These are phyloP conservation scores for Penicillium sclerotigenum DNA, from an alignment of 2,329 filamentous ascomycete species.

Conservation along the genomic window DNA sequence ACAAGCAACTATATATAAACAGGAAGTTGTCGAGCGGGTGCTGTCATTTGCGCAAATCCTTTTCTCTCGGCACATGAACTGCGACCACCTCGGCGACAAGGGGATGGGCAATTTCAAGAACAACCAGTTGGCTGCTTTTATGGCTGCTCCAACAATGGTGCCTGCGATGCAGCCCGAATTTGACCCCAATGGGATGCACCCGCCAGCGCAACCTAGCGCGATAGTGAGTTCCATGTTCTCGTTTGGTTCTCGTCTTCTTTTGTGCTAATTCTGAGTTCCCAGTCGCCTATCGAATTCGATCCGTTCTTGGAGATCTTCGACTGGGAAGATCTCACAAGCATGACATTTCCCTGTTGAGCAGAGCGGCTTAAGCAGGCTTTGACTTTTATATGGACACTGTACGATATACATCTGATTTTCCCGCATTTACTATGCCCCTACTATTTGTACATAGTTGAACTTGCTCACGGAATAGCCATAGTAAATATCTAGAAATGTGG, in stretches of 20 bases:
- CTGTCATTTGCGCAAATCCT: constrained; percentile 36
- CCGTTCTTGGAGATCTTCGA: constrained; percentile 37
- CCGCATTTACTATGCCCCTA: not conserved
- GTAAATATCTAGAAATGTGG: not conserved
- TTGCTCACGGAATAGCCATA: not conserved
- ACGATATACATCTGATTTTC: not conserved
- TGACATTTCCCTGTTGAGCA: constrained; percentile 23
- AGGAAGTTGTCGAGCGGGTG: constrained; percentile 37
- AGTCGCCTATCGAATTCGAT: constrained; percentile 32
- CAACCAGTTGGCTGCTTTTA: constrained; percentile 27
- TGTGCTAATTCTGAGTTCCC: constrained; percentile 5
- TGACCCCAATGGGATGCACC: constrained; percentile 18
- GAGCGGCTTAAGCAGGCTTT: not conserved
- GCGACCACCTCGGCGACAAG: constrained; percentile 29
- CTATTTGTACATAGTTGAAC: not conserved
- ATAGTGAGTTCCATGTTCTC: constrained; percentile 21
- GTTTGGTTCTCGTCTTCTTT: not conserved
- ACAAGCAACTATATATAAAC: constrained; percentile 34
- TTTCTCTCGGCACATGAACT: constrained; percentile 34
- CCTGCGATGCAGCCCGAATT: constrained; percentile 24
- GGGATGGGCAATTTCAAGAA: constrained; percentile 33
- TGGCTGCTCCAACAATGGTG: constrained; percentile 21
- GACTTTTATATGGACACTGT: not conserved
- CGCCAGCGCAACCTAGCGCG: constrained; percentile 22
- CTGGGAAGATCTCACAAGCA: constrained; percentile 33